Evolutionary conservation across 2,329 filamentous ascomycete genomes (phyloP).

Genomic region (Penicillium sp.): DNA sequence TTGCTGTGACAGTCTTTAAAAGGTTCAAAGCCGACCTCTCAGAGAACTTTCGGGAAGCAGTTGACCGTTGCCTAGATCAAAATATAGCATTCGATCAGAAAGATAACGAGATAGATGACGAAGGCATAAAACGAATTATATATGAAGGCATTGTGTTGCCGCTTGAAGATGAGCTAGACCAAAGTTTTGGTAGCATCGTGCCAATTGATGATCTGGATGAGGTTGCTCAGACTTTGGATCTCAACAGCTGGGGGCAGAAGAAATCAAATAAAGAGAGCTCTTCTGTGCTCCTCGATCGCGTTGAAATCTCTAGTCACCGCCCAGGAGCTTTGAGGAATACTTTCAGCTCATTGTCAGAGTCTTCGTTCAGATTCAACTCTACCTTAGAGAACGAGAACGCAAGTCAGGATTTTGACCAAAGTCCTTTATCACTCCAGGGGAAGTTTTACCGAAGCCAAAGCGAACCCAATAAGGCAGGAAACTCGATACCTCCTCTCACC

Average conservation of each 20-base stretch:
- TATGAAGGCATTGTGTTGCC: conserved; percentile 9
- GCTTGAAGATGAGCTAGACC: conserved; percentile 10
- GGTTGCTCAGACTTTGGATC: conserved; percentile 7
- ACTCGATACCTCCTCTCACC: neutral
- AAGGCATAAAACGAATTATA: conserved; percentile 1
- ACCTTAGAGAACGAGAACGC: neutral
- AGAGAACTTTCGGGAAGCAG: conserved; percentile 6
- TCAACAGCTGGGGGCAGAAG: conserved; percentile 7
- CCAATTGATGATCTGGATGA: conserved; percentile 11
- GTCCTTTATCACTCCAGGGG: neutral
- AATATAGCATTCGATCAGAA: conserved; percentile 6
- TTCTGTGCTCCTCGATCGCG: neutral
- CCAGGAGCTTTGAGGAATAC: neutral
- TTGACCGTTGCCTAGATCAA: conserved; percentile 10
- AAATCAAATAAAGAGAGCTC: neutral
- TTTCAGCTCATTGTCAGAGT: neutral
- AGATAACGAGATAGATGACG: conserved; percentile 4
- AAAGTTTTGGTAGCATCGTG: conserved; percentile 6
- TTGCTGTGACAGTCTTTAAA: conserved; percentile 5
- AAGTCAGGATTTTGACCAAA: neutral
- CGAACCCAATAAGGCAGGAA: neutral
- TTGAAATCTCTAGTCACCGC: neutral
- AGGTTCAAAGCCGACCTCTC: conserved; percentile 5
- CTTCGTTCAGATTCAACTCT: neutral
- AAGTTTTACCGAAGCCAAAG: neutral